These are phyloP conservation scores for Sanguinoderma infundibulare DNA, from an alignment of 1,284 basidiomycete species.

Conservation along the genomic window DNA sequence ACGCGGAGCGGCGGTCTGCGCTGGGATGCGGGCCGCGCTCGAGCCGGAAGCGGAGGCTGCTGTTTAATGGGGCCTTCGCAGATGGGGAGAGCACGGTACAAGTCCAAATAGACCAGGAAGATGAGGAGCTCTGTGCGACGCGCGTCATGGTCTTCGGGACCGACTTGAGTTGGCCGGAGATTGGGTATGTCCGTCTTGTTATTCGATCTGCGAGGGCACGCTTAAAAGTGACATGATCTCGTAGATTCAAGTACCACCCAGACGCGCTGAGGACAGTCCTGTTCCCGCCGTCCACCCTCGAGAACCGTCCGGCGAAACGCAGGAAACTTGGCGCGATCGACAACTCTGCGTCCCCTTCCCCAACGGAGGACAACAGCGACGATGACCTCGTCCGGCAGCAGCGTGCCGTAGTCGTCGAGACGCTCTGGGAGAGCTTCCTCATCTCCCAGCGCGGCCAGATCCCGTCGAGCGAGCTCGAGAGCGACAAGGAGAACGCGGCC, in stretches of 20 bases:
- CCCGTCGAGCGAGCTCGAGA: slow-evolving; percentile 13
- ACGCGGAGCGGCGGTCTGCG: slow-evolving; percentile 58
- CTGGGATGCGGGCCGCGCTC: slow-evolving; percentile 43
- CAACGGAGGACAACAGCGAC: slow-evolving; percentile 16
- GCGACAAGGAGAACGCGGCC: slow-evolving; percentile 31
- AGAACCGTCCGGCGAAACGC: slow-evolving; percentile 23
- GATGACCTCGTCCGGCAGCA: slow-evolving; percentile 11
- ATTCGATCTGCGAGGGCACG: background rate
- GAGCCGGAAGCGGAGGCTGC: slow-evolving; percentile 34
- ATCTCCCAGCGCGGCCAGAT: slow-evolving; percentile 31
- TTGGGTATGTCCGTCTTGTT: slow-evolving; percentile 27
- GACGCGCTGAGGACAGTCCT: slow-evolving; percentile 47
- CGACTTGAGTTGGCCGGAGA: slow-evolving; percentile 25
- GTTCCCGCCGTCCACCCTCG: slow-evolving; percentile 39
- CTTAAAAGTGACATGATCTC: background rate
- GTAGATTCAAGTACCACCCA: slow-evolving; percentile 66
- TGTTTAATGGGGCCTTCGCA: slow-evolving; percentile 38
- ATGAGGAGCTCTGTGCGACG: slow-evolving; percentile 35
- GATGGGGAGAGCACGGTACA: slow-evolving; percentile 22
- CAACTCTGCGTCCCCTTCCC: slow-evolving; percentile 14
- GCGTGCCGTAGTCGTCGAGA: slow-evolving; percentile 37
- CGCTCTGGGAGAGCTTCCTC: slow-evolving; percentile 37
- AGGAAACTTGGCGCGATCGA: slow-evolving; percentile 14
- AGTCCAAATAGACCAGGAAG: slow-evolving; percentile 16
- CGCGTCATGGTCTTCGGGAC: slow-evolving; percentile 37